These are phyloP conservation scores for Mycena leptocephala DNA, from an alignment of 768 basidiomycete species.

Conservation along the genomic window DNA sequence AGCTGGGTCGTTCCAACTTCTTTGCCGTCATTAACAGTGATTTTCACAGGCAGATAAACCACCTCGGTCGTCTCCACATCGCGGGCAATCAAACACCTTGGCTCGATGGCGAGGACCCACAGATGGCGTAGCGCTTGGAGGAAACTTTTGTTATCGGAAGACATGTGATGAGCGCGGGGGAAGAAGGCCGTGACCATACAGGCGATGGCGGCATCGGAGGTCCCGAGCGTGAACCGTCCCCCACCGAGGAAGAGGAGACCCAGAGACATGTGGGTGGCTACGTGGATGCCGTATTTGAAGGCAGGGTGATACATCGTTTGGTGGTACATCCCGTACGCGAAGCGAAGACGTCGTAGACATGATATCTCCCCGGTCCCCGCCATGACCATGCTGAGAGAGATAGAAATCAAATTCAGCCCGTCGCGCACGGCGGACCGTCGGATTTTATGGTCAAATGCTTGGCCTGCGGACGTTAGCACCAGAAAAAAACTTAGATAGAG, in stretches of 20 bases:
- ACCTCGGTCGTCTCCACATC: constrained; percentile 95
- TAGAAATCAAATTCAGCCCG: constrained; percentile 89
- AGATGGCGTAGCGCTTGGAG: constrained; percentile 95
- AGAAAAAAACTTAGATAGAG: background rate
- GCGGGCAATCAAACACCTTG: constrained; percentile 90
- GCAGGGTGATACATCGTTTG: constrained; percentile 72
- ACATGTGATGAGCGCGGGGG: constrained; percentile 85
- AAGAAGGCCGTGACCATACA: constrained; percentile 93
- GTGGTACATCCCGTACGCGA: constrained; percentile 91
- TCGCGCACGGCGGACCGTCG: constrained; percentile 90
- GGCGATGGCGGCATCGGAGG: constrained; percentile 93
- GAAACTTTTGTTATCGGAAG: constrained; percentile 91
- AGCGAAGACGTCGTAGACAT: constrained; percentile 88
- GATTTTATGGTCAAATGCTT: constrained; percentile 90
- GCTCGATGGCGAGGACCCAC: constrained; percentile 97
- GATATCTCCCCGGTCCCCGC: constrained; percentile 97
- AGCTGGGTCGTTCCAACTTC: constrained; percentile 80
- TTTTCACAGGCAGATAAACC: constrained; percentile 93
- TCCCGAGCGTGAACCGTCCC: constrained; percentile 93
- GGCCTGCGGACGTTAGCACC: constrained; percentile 59
- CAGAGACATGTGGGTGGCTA: constrained; percentile 91
- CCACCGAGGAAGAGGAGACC: constrained; percentile 95
- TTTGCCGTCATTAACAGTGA: constrained; percentile 80
- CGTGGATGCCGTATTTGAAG: constrained; percentile 91
- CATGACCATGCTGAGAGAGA: constrained; percentile 94